Conservation (phyloP, 2,329 filamentous ascomycete species). For the Colletotrichum spaethianum region DNA sequence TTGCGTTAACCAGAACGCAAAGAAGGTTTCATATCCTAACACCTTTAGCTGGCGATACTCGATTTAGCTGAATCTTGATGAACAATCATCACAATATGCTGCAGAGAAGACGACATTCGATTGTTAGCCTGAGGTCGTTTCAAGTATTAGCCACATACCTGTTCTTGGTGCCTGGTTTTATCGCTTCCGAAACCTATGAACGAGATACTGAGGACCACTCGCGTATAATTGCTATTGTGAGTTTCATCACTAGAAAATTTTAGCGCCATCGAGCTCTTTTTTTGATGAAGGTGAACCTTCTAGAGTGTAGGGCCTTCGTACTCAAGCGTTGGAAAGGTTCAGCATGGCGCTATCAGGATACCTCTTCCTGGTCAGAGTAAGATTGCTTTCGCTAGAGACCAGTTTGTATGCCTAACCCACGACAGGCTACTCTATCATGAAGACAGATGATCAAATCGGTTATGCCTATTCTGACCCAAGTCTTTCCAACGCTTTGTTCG, state of each 20-base stretch:
- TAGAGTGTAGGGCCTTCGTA: constrained; percentile 4
- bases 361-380: constrained; percentile 8
- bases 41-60: no score
- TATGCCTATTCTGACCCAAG: not conserved
- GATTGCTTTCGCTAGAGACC: not conserved
- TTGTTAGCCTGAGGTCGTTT: not conserved
- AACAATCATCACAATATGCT: not conserved
- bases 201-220: not conserved
- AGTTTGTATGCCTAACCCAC: not conserved
- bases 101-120: not conserved
- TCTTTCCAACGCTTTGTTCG: not conserved
- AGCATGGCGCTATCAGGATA: not conserved
- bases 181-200: not conserved
- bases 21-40: not conserved
- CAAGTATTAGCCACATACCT: not conserved
- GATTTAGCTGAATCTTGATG: not conserved
- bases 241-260: not conserved
- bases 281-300: not conserved
- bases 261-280: not conserved
- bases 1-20: not conserved
- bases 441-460: not conserved
- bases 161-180: not conserved
- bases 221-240: constrained; percentile 2
- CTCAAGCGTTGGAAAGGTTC: not conserved
- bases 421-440: not conserved